phyloP scores from a whole-genome alignment of 2,329 filamentous ascomycete genomes.

The Arthrobotrys sinensis region DNA sequence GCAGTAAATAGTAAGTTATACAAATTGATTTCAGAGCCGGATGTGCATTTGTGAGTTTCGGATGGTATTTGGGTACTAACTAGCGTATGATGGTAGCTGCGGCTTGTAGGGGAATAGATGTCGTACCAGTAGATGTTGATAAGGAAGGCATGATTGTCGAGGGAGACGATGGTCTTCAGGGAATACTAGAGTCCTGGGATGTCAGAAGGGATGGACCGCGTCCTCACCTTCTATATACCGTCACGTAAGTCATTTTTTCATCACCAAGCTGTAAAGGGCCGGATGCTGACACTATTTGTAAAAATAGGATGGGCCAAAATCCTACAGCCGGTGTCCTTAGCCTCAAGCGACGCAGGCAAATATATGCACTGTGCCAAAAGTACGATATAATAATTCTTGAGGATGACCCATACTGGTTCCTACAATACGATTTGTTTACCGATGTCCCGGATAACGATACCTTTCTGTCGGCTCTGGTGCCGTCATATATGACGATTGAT shows the following conservation, averaged over 20 bases:
- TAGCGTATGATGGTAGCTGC: conserved; percentile 67
- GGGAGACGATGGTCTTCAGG: conserved; percentile 80
- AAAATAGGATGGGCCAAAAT: conserved; percentile 81
- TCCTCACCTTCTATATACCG: conserved; percentile 89
- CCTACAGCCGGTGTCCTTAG: conserved; percentile 84
- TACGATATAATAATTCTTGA: conserved; percentile 94
- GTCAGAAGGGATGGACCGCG: conserved; percentile 76
- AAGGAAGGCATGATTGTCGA: conserved; percentile 82
- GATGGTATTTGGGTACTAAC: background rate
- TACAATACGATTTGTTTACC: conserved; percentile 79
- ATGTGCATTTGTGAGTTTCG: background rate
- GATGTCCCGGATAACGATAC: conserved; percentile 62
- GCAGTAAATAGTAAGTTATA: conserved; percentile 73
- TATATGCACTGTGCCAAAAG: conserved; percentile 84
- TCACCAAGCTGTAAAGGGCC: background rate
- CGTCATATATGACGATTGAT: conserved; percentile 86
- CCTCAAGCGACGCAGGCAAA: conserved; percentile 79
- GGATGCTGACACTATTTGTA: background rate
- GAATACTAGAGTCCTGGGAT: conserved; percentile 89
- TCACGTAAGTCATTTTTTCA: conserved; percentile 71
- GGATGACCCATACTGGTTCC: conserved; percentile 96
- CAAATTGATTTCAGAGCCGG: background rate
- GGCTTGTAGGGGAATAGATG: conserved; percentile 78
- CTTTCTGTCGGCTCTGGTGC: conserved; percentile 69
- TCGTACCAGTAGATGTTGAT: conserved; percentile 82